Base-by-base conservation (phyloP, 768 basidiomycete genomes). In the Chalciporus piperatus region DNA sequence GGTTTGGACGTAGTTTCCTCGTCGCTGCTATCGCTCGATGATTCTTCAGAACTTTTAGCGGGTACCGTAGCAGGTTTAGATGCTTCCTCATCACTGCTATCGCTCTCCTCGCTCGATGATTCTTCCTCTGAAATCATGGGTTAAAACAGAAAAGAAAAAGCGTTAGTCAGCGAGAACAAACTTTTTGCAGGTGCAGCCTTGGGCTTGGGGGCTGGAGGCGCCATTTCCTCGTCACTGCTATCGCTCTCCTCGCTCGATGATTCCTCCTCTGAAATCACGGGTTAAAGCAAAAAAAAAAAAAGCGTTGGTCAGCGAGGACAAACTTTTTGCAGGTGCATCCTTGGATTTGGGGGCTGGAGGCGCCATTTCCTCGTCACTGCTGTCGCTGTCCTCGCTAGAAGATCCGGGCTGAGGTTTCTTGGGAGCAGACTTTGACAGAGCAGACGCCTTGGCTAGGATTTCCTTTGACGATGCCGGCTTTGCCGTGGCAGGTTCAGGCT, bases 21-120 rank as follows among this genome's bases (percentile, higher is more conserved):
- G 7, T 25, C 25, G 7, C 25, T 25, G 7, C 25, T 25, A 25
- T 25, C 35, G 8, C 35, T 37, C 6, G 35, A 37, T 1, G 35
- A 37, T 7, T 37, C 35, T 37, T 37, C 35, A n/a, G 35, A 37
- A 37, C 80, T 74, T 59, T 74, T 32, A 32, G 30, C 70, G 27
- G 70, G 67, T 41, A 70, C 67, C 53, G 82, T 78, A n/a, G 69
- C 75, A 81, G 85, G 16, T 22, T 32, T 10, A 12, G 59, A 32
- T 27, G 40, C 19, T 5, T 47, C 42, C 9, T 45, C 57, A 1
- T 54, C 60, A 3, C 52, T 42, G 33, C 46, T 40, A 11, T 60
- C 50, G 14, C 25, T 50, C 6, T 32, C 35, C n/a, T 16, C 51
- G 12, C 55, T 41, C 2, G 61, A 62, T 1, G 60, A 55, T 19